Conservation (phyloP, 306 rosid species). For the Malus domestica region ASM211411v1 NC_041804.1:1491501-1492000, state of each 20-base stretch:
- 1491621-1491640: constrained; percentile 94
- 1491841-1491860: background rate
- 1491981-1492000: constrained; percentile 75
- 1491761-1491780: constrained; percentile 6
- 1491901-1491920: constrained; percentile 97
- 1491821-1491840: background rate
- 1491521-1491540: constrained; percentile 4
- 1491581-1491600: background rate
- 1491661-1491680: constrained; percentile 64
- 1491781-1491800: background rate
- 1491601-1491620: constrained; percentile 88
- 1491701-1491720: constrained; percentile 46
- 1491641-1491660: constrained; percentile 76
- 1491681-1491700: constrained; percentile 74
- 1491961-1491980: constrained; percentile 91
- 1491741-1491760: constrained; percentile 89
- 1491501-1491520: background rate
- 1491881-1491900: constrained; percentile 64
- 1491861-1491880: background rate
- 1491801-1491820: background rate
- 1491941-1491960: constrained; percentile 91
- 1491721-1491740: constrained; percentile 92
- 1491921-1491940: constrained; percentile 94
- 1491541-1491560: background rate
- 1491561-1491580: background rate